These are phyloP conservation scores for Rhynchospora tenuis DNA, from an alignment of 176 grass and related monocot genomes.

Conservation along the genomic window DNA sequence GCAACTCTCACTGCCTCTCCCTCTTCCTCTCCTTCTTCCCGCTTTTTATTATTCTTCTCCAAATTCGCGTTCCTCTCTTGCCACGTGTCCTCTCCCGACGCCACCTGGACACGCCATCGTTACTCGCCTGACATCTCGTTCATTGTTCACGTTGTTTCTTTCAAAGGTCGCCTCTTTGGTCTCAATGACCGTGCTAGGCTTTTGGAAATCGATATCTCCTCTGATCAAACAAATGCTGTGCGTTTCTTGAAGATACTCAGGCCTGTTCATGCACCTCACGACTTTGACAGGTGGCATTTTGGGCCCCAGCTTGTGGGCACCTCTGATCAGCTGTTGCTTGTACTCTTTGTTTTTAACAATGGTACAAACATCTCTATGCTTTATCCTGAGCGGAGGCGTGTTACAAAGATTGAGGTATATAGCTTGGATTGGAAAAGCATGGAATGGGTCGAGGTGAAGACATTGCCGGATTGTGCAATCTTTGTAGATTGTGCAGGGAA, in stretches of 20 bases:
- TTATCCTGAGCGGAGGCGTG: neutral
- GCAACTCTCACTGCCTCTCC: slow-evolving; percentile 24
- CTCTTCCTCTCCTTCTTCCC: slow-evolving; percentile 16
- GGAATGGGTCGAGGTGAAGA: slow-evolving; percentile 24
- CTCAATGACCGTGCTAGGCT: slow-evolving; percentile 15
- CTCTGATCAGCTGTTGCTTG: slow-evolving; percentile 3
- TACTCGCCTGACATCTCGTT: neutral
- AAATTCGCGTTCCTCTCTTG: slow-evolving; percentile 21
- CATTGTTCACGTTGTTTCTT: neutral
- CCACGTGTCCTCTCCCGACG: neutral
- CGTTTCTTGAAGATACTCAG: neutral
- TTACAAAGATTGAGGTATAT: neutral
- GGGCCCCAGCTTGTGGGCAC: slow-evolving; percentile 18
- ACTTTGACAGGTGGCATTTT: slow-evolving; percentile 13
- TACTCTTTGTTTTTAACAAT: neutral
- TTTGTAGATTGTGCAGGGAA: slow-evolving; percentile 24
- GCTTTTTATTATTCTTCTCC: slow-evolving; percentile 26
- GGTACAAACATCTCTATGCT: too few species aligned
- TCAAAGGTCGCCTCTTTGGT: slow-evolving; percentile 1
- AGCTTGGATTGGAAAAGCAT: slow-evolving; percentile 15
- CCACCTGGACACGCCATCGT: neutral
- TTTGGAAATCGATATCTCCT: slow-evolving; percentile 11
- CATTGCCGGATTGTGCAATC: slow-evolving; percentile 11
- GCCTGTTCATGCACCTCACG: neutral
- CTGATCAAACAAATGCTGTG: neutral